Base-by-base conservation (phyloP, 805 yeast species). In the Metschnikowia bowlesiae region DNA sequence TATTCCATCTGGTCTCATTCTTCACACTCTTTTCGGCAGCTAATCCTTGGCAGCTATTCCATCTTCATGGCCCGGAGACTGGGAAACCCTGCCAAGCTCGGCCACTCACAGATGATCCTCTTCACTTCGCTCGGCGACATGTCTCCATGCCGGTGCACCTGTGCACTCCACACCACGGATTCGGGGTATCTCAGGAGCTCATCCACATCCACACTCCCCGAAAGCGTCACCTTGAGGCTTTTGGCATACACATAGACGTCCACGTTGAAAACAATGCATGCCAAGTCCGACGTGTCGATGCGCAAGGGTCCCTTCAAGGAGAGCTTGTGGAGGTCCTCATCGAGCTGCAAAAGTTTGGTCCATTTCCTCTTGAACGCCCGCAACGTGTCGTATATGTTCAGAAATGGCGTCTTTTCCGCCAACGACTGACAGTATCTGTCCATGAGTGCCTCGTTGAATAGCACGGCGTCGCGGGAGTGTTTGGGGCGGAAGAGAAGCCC, bases 261-360 rank as follows among this genome's bases (percentile, higher is more conserved):
- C n/a, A 57, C 30, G 18, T 29, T 31, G 22, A 56, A 54, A 28
- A 6, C 26, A 8, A 56, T 49, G 14, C 9, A 16, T 3, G 37
- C 43, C 6, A 33, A 30, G 8, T 35, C 43, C 13, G 16, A 36
- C 6, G 42, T 16, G 30, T 31, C 42, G 32, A 58, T 44, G 14
- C 48, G 44, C 13, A 68, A 41, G 0, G 75, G 76, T 44, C 56
- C 67, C 50, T 58, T 58, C 31, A 69, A 47, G 1, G 68, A 58
- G 2, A 70, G 53, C 45, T 59, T 62, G 56, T 60, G 64, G 18
- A 73, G 56, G 40, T 69, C 72, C 8, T 44, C 35, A 50, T 72
- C 76, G 8, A 66, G 53, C 22, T 43, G 36, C 37, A 49, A 50
- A 9, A 64, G 50, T 29, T 47, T 49, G 39, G 46, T 29, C 56